Percentiles rank a stretch among this genome's conserved stretches.
These are phyloP conservation scores for Phytophthora citricola DNA, from an alignment of 352 stramenopile genomes.

Conservation along the genomic window DNA sequence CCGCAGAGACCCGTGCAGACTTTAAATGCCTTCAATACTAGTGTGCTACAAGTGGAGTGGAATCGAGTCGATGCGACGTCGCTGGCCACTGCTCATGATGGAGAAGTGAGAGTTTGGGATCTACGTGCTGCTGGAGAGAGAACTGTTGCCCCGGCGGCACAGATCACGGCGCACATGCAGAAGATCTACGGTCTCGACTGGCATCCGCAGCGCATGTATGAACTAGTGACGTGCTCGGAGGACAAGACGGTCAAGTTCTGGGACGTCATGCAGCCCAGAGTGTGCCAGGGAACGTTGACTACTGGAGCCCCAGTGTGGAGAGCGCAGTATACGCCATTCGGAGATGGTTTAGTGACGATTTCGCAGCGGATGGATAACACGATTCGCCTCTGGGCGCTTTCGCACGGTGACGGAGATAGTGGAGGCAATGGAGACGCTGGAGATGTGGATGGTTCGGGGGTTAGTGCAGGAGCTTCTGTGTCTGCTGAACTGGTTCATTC, in stretches of 20 bases:
- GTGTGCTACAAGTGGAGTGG: slow-evolving; percentile 79
- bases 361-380: slow-evolving; percentile 68
- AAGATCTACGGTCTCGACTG: slow-evolving; percentile 87
- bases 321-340: slow-evolving; percentile 82
- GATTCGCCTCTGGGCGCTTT: slow-evolving; percentile 73
- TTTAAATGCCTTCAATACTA: slow-evolving; percentile 70
- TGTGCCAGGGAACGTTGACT: slow-evolving; percentile 67
- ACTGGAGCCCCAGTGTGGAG: slow-evolving; percentile 73
- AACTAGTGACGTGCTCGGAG: slow-evolving; percentile 87
- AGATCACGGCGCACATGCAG: slow-evolving; percentile 86
- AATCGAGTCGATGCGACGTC: slow-evolving; percentile 72
- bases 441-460: slow-evolving; percentile 18
- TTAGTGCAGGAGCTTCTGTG: slow-evolving; percentile 26
- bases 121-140: slow-evolving; percentile 54
- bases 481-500: slow-evolving; percentile 61
- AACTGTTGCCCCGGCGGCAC: slow-evolving; percentile 51
- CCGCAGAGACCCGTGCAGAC: slow-evolving; percentile 74
- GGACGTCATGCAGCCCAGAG: slow-evolving; percentile 68
- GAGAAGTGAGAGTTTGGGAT: slow-evolving; percentile 84
- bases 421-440: slow-evolving; percentile 15
- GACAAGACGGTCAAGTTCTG: slow-evolving; percentile 89
- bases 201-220: slow-evolving; percentile 77
- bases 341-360: slow-evolving; percentile 82
- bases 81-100: slow-evolving; percentile 82
- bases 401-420: slow-evolving; percentile 36